A percentile compares a stretch with the other conserved stretches of the same genome.
Evolutionary conservation across 352 stramenopile genomes (phyloP).

Genomic region (Phytophthora quininea): DNA sequence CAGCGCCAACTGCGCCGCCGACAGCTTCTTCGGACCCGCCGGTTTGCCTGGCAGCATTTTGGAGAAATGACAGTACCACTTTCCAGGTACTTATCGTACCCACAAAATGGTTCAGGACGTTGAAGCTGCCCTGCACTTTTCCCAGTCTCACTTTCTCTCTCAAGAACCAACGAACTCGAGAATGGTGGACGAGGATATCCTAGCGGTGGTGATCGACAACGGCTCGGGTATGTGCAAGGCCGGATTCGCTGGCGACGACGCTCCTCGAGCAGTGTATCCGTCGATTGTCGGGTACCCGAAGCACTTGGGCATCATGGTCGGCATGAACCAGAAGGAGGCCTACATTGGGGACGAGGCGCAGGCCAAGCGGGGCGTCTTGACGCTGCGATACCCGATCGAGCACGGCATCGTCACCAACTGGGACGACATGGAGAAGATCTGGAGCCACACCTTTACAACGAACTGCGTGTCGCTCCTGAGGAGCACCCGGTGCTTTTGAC

Average conservation of each 20-base stretch:
- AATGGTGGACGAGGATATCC: constrained; percentile 50
- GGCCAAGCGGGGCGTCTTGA: constrained; percentile 93
- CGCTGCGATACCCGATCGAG: constrained; percentile 98
- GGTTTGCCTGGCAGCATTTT: constrained; percentile 20
- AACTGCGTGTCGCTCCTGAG: constrained; percentile 94
- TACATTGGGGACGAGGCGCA: constrained; percentile 95
- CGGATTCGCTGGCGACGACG: constrained; percentile 76
- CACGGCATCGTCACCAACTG: constrained; percentile 99
- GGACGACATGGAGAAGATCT: constrained; percentile 99
- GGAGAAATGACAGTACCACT: background rate
- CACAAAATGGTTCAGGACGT: no score
- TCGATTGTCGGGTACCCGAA: constrained; percentile 90
- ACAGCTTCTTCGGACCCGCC: constrained; percentile 26
- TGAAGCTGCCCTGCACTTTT: background rate
- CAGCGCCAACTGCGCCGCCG: constrained; percentile 48
- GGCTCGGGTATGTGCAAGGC: constrained; percentile 68
- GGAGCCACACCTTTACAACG: constrained; percentile 99
- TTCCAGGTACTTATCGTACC: background rate
- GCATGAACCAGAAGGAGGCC: constrained; percentile 96
- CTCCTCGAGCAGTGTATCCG: constrained; percentile 71
- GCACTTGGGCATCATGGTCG: constrained; percentile 97
- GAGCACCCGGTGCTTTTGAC: constrained; percentile 96
- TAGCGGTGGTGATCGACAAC: constrained; percentile 56
- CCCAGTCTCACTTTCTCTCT: background rate
- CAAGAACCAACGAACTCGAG: background rate